Base-by-base conservation (phyloP, 202 grass and related monocot species). In the Musa balbisiana region DNA sequence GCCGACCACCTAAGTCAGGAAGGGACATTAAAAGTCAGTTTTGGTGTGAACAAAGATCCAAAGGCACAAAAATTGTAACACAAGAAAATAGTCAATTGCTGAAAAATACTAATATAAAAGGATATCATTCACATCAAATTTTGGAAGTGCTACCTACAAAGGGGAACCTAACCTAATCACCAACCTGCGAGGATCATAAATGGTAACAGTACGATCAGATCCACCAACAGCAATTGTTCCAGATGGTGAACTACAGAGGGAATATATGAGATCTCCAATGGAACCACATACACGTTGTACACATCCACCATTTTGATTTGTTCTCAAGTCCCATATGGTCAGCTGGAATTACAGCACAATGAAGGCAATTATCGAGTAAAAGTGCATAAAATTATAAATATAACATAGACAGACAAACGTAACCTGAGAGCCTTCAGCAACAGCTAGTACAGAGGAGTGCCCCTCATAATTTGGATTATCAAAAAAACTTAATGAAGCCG, bases 401-500 rank as follows among this genome's bases (percentile, higher is more conserved):
- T 12, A 67, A 54, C 16, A 55, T 67, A 50, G 20, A 75, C 11
- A 25, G 22, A 54, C 23, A 66, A 86, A 12, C 50, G 52, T 78
- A 83, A 97, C 94, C 90, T 97, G 94, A 83, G 94, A 91, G 68
- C 88, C 91, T 88, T 94, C 91, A 73, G 94, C 86, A 78, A 92
- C 81, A 83, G 85, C 81, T 77, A 94, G 81, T 64, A 94, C 62
- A 10, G 94, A 84, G 51, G 80, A 75, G 64, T 70, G 80, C 53
- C 79, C 88, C 73, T 84, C 89, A 16, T 74, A 81, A 80, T 77
- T 65, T 49, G 77, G 85, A 72, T 75, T 87, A 58, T 74, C 87
- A 73, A 87, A 2, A 84, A 88, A 94, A 73, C 67, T 85, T 76
- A 94, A 77, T 80, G 87, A 91, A 88, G 89, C 87, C 87, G 94